Evolutionary conservation across 768 basidiomycete species (phyloP).

Genomic region (Russula ochroleuca): DNA sequence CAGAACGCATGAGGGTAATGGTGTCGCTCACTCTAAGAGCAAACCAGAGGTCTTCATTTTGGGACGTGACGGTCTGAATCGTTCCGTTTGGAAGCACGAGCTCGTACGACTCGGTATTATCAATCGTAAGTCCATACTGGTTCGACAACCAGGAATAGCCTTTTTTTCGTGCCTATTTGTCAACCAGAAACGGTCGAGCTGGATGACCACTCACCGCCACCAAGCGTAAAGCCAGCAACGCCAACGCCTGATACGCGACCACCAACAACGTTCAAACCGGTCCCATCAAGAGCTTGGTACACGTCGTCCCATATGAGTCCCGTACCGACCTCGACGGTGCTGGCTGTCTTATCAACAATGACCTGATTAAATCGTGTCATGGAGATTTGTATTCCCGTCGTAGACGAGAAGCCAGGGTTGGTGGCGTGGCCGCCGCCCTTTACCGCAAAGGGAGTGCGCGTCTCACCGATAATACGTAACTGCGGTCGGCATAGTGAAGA

Average conservation of each 20-base stretch:
- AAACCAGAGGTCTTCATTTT: constrained; percentile 25
- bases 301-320: constrained; percentile 33
- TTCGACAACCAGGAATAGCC: constrained; percentile 24
- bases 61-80: constrained; percentile 17
- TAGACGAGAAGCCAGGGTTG: constrained; percentile 31
- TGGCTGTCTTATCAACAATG: constrained; percentile 2
- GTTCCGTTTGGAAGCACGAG: constrained; percentile 29
- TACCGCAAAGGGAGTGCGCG: constrained; percentile 24
- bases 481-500: background rate
- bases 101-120: constrained; percentile 27
- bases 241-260: constrained; percentile 30
- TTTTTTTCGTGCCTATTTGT: background rate
- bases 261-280: constrained; percentile 29
- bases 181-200: background rate
- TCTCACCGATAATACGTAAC: constrained; percentile 13
- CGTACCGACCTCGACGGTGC: constrained; percentile 26
- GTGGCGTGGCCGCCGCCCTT: constrained; percentile 32
- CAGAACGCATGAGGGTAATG: background rate
- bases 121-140: constrained; percentile 28
- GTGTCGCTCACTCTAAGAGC: constrained; percentile 6
- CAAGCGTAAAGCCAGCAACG: constrained; percentile 31
- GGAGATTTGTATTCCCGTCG: constrained; percentile 30
- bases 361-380: constrained; percentile 28
- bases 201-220: constrained; percentile 26
- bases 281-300: constrained; percentile 24